Base-by-base conservation (phyloP, 495 filamentous ascomycete genomes). In the Penicillium argentinense region DNA sequence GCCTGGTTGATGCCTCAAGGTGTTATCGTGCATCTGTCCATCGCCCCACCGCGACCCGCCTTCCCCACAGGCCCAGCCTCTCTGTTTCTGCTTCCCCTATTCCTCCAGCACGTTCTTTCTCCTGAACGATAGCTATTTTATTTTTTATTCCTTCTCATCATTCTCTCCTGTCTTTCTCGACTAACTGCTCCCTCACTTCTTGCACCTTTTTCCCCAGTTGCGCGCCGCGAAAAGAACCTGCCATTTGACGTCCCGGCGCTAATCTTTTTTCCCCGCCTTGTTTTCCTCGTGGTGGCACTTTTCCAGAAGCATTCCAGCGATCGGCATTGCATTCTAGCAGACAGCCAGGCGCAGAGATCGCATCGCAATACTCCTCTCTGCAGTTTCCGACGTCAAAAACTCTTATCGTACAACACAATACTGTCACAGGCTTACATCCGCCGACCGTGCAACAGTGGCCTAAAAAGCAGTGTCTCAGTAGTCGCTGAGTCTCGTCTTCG, bases 261-360 rank as follows among this genome's bases (percentile, higher is more conserved):
- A 42, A 50, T 50, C 52, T 27, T 45, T 49, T 19, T 45, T 36
- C 43, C 44, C 50, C 50, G 39, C 43, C 25, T 26, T 40, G 41
- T 18, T 45, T 54, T 40, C 38, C 46, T 40, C 42, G 38, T 34
- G 37, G 37, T 27, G 22, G 27, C 29, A 21, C 18, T 2, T 22
- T 45, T 60, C 56, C 42, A 60, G 56, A 60, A 60, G n/a, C 46
- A 51, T 60, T 60, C 54, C 39, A 29, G n/a, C n/a, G 54, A 54
- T 44, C 53, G 33, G 4, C 47, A 13, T 9, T 45, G 23, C 24
- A 38, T 30, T 18, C 25, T 26, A 5, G 25, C 25, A 26, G 25
- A 5, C 25, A 11, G 25, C 5, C 5, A 26, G 11, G 11, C 5
- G 11, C 25, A n/a, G n/a, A n/a, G n/a, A n/a, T n/a, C n/a, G n/a